Percentiles rank a stretch among this genome's conserved stretches.
These are phyloP conservation scores for Nemania serpens DNA, from an alignment of 2,329 filamentous ascomycete genomes.

Conservation along the genomic window DNA sequence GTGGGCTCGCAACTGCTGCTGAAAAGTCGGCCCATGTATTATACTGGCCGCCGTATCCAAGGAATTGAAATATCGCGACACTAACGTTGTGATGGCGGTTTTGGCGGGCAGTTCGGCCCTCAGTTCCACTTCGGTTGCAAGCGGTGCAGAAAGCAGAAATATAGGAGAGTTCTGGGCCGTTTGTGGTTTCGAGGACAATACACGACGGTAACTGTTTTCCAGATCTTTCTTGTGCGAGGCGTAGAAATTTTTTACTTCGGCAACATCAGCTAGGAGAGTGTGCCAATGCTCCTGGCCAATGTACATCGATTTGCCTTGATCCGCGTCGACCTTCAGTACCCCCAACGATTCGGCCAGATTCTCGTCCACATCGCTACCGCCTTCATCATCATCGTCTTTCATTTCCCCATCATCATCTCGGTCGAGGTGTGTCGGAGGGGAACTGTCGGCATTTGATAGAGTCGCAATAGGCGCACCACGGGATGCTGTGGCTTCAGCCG, in stretches of 20 bases:
- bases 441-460: constrained; percentile 50
- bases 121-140: constrained; percentile 75
- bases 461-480: constrained; percentile 35
- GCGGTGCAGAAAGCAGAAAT: constrained; percentile 76
- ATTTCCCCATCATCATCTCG: constrained; percentile 60
- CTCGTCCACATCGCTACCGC: constrained; percentile 73
- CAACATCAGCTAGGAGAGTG: constrained; percentile 77
- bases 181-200: constrained; percentile 69
- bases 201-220: constrained; percentile 78
- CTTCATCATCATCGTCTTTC: constrained; percentile 56
- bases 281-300: constrained; percentile 85
- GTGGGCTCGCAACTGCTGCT: constrained; percentile 67
- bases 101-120: constrained; percentile 80
- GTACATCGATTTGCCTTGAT: constrained; percentile 79
- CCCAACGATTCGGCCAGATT: constrained; percentile 74
- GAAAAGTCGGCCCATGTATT: constrained; percentile 83
- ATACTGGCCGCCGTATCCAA: constrained; percentile 72
- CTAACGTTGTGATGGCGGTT: constrained; percentile 80
- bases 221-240: constrained; percentile 83
- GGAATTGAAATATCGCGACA: constrained; percentile 90
- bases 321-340: constrained; percentile 78
- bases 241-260: constrained; percentile 94
- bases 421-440: constrained; percentile 55
- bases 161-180: constrained; percentile 69
- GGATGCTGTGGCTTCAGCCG: constrained; percentile 39